Percentiles rank a stretch among this genome's conserved stretches.
phyloP scores from a whole-genome alignment of 1,284 basidiomycete genomes.

The Ustilago crameri region DNA sequence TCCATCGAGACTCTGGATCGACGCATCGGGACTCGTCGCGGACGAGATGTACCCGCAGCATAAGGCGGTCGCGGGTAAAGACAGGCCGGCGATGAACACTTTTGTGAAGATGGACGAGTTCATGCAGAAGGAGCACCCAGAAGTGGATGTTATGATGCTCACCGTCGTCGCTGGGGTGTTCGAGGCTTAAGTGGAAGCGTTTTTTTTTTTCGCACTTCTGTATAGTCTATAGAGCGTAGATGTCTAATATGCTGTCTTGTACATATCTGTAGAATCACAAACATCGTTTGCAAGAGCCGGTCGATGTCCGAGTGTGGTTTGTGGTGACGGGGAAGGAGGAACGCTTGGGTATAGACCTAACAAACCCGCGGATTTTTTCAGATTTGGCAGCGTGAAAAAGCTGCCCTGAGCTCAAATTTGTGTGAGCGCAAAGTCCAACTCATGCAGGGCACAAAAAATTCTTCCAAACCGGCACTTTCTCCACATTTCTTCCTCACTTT shows the following conservation, averaged over 20 bases:
- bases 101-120: slow-evolving; percentile 57
- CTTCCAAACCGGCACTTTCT: too few relatives aligned
- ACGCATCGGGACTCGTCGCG: slow-evolving; percentile 50
- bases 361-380: not conserved
- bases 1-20: slow-evolving; percentile 52
- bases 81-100: slow-evolving; percentile 42
- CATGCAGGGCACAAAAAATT: too few relatives aligned
- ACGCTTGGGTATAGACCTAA: slow-evolving; percentile 1
- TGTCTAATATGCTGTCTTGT: not conserved
- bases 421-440: slow-evolving; percentile 7
- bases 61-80: slow-evolving; percentile 13
- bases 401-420: slow-evolving; percentile 1
- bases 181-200: slow-evolving; percentile 17
- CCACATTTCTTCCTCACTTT: not conserved
- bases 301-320: too few relatives aligned
- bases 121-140: slow-evolving; percentile 55
- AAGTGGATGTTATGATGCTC: slow-evolving; percentile 66
- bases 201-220: too few relatives aligned
- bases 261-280: not conserved
- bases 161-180: slow-evolving; percentile 60
- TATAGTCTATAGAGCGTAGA: too few relatives aligned
- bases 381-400: not conserved
- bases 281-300: too few relatives aligned
- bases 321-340: too few relatives aligned
- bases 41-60: slow-evolving; percentile 64